Percentiles rank a stretch among this genome's conserved stretches.
Conservation (phyloP, 2,329 filamentous ascomycete genomes). For the Fusarium algeriense region DNA sequence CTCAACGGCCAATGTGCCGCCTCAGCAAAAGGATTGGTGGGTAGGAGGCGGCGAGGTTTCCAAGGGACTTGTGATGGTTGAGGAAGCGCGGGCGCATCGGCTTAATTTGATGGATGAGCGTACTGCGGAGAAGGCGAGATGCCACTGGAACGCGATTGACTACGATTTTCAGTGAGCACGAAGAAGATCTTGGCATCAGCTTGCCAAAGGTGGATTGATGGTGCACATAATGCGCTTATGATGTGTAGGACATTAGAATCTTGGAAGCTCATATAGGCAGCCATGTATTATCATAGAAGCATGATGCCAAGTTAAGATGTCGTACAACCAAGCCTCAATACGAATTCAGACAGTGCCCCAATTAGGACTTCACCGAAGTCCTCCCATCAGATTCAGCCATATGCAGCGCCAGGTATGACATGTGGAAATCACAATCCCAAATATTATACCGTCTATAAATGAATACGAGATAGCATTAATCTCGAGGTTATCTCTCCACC, state of each 20-base stretch:
- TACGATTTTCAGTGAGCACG: constrained; percentile 12
- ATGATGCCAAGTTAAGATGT: background rate
- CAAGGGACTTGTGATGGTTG: background rate
- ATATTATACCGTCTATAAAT: background rate
- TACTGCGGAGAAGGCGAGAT: background rate
- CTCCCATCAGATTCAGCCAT: background rate
- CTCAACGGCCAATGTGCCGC: constrained; percentile 1
- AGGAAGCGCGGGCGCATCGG: background rate
- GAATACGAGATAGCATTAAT: constrained; percentile 20
- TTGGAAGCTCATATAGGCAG: background rate
- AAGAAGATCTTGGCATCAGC: background rate
- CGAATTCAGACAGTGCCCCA: background rate
- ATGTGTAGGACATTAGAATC: fast-evolving
- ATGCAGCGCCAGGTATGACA: background rate
- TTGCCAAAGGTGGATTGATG: fast-evolving
- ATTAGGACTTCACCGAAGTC: background rate
- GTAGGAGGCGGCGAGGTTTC: fast-evolving
- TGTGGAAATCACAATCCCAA: background rate
- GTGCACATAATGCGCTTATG: background rate
- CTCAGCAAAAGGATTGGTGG: background rate
- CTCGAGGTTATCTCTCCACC: background rate
- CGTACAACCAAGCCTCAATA: background rate
- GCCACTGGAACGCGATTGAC: background rate
- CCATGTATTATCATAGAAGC: background rate
- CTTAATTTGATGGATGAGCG: background rate